Conservation (phyloP, 2,329 filamentous ascomycete genomes). For the Leptographium lundbergii region DNA sequence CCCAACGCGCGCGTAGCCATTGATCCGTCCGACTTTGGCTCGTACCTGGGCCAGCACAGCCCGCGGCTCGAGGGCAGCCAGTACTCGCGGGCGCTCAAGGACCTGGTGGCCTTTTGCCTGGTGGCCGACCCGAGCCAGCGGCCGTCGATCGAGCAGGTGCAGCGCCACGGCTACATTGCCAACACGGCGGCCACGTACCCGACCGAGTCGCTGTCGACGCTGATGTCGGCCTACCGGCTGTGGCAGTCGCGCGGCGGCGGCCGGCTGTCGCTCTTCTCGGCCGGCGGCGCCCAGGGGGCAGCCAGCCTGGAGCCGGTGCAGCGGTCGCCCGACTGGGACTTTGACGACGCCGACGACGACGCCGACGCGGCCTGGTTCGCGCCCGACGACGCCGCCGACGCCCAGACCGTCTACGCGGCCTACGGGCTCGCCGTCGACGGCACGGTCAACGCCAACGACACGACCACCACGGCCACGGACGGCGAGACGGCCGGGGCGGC, state of each 20-base stretch:
- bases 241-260: constrained; percentile 66
- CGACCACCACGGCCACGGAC: neutral
- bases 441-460: neutral
- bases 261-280: constrained; percentile 49
- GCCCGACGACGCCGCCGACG: constrained; percentile 24
- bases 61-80: constrained; percentile 59
- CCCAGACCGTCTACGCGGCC: constrained; percentile 44
- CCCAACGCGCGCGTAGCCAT: constrained; percentile 46
- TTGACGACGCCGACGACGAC: constrained; percentile 38
- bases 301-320: constrained; percentile 39
- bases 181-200: constrained; percentile 52
- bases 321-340: constrained; percentile 41
- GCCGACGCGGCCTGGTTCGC: constrained; percentile 19
- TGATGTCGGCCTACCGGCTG: constrained; percentile 60
- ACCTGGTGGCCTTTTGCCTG: constrained; percentile 61
- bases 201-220: constrained; percentile 45
- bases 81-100: constrained; percentile 56
- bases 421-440: constrained; percentile 26
- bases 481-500: constrained; percentile 27
- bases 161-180: constrained; percentile 55
- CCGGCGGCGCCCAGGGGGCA: constrained; percentile 43
- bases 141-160: constrained; percentile 55
- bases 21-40: constrained; percentile 37
- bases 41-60: constrained; percentile 44
- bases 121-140: constrained; percentile 55